Conservation (phyloP, 768 basidiomycete genomes). For the Mrakia blollopis region DNA sequence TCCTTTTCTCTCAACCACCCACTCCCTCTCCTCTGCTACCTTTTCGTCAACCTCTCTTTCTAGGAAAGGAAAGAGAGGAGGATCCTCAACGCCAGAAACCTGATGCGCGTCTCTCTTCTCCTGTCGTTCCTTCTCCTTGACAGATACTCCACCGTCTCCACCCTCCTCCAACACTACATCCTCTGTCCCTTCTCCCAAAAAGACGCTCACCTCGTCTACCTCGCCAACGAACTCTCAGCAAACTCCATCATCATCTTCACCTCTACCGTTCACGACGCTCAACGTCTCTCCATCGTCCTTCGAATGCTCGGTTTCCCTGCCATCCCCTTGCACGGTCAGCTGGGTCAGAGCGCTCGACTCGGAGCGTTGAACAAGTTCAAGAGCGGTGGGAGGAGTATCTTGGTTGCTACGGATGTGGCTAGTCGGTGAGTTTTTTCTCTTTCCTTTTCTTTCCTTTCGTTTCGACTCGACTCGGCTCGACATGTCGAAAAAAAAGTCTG, state of each 20-base stretch:
- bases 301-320: conserved; percentile 89
- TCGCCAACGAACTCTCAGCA: conserved; percentile 80
- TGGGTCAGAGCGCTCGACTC: conserved; percentile 86
- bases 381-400: conserved; percentile 78
- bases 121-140: neutral
- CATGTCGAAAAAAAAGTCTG: no score
- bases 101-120: neutral
- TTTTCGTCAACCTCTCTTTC: no score
- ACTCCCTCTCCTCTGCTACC: neutral
- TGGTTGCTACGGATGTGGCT: conserved; percentile 96
- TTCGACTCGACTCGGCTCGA: neutral
- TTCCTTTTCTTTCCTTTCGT: no score
- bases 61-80: no score
- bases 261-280: conserved; percentile 87
- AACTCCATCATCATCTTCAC: conserved; percentile 96
- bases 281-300: conserved; percentile 79
- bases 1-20: neutral
- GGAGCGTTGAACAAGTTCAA: conserved; percentile 94
- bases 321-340: conserved; percentile 89
- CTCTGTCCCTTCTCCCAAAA: conserved; percentile 88
- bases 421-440: conserved; percentile 55
- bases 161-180: conserved; percentile 90
- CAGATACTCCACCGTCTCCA: conserved; percentile 95
- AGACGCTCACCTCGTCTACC: conserved; percentile 81
- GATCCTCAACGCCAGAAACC: neutral